Evolutionary conservation across 2,329 filamentous ascomycete genomes (phyloP), one percentile per base, ranked within the genome.

Genomic region (Calonectria pseudoreteaudii): DNA sequence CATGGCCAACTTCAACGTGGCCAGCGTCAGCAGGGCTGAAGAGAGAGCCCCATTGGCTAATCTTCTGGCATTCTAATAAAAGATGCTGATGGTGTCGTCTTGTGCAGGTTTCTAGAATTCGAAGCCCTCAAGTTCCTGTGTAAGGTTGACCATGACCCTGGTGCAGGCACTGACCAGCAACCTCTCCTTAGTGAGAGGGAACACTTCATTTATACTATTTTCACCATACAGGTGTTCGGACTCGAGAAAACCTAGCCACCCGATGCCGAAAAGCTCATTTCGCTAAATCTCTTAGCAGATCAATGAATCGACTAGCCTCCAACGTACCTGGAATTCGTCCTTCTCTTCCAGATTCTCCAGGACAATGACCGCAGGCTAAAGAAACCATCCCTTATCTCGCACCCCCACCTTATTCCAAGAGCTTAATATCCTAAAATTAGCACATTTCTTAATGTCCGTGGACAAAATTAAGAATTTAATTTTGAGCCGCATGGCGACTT

Each of bases 401-500:
- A 26, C 30, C 38, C 38, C 2, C 20, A 60, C 6, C 53, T 60
- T 23, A 34, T 38, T 6, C 28, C 38, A 1, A 34, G 53, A 38
- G 53, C 53, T 38, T 60, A 31, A 10, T 31, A 60, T 7, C 38
- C 53, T 13, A n/a, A 38, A 60, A 38, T 16, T 10, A 16, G 36
- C 3, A n/a, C 3, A 7, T 9, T 1, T 14, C 8, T 8, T 36
- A 13, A 11, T 23, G 1, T 3, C 8, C 23, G 0, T 23, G n/a
- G 10, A 23, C 8, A 1, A 7, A 1, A 2, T 36, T 13, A 4
- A n/a, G 26, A 10, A 38, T 60, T 26, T 9, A 1, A 38, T 60
- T 13, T n/a, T 38, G 53, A 60, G 53, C 16, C 53, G 53, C n/a
- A 60, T 60, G 31, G 53, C 31, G 23, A 18, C 53, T 23, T 60